These are phyloP conservation scores for Setomelanomma holmii DNA, from an alignment of 2,329 filamentous ascomycete genomes.

Conservation along the genomic window DNA sequence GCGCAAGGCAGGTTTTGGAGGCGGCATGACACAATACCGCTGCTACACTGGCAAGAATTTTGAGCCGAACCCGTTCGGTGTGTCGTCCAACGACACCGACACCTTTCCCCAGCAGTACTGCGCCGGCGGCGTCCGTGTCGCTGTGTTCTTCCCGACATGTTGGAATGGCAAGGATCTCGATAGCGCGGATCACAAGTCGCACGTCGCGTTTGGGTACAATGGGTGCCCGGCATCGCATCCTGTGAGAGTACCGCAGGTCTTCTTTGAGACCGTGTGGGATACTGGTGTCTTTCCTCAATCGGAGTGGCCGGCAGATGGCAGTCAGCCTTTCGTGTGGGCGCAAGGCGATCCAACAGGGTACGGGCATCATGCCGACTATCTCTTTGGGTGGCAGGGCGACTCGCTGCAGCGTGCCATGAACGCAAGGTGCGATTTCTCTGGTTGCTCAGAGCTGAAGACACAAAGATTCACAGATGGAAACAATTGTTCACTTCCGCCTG, in stretches of 20 bases:
- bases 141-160: conserved; percentile 44
- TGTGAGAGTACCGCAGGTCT: conserved; percentile 9
- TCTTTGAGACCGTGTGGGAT: conserved; percentile 7
- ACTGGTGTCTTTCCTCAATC: neutral
- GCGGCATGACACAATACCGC: conserved; percentile 6
- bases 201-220: conserved; percentile 47
- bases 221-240: conserved; percentile 11
- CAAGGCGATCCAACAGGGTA: conserved; percentile 1
- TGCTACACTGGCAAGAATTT: conserved; percentile 6
- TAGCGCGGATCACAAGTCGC: conserved; percentile 50
- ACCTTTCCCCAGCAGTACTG: neutral
- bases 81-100: neutral
- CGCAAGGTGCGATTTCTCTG: neutral
- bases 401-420: conserved; percentile 5
- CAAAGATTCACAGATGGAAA: neutral
- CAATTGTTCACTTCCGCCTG: neutral
- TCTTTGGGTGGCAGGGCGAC: conserved; percentile 3
- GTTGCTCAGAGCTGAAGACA: neutral
- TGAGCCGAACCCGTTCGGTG: conserved; percentile 1
- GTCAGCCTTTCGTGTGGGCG: neutral
- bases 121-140: neutral
- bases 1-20: conserved; percentile 3
- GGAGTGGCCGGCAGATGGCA: conserved; percentile 2
- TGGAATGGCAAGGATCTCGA: conserved; percentile 54
- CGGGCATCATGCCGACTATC: conserved; percentile 1